These are phyloP conservation scores for Scortechinia acanthostroma DNA, from an alignment of 2,329 filamentous ascomycete species.

Conservation along the genomic window DNA sequence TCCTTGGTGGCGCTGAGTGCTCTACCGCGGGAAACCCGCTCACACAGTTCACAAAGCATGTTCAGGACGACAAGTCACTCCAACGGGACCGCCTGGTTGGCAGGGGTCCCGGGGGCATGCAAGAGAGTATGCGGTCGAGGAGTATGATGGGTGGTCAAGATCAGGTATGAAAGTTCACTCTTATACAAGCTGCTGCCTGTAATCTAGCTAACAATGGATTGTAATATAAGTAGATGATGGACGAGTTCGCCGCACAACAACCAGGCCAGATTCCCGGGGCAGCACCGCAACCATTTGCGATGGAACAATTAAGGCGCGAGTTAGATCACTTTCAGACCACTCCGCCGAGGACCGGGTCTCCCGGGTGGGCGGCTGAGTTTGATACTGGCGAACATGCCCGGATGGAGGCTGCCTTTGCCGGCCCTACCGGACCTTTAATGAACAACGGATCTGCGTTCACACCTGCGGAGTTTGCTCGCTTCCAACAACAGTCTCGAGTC, in stretches of 20 bases:
- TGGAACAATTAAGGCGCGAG: slow-evolving; percentile 16
- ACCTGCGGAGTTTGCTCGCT: slow-evolving; percentile 79
- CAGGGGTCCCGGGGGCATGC: slow-evolving; percentile 60
- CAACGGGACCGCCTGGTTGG: slow-evolving; percentile 84
- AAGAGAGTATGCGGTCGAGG: slow-evolving; percentile 72
- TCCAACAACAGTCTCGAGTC: slow-evolving; percentile 67
- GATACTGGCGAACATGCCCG: slow-evolving; percentile 42
- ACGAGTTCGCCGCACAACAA: slow-evolving; percentile 84
- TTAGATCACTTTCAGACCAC: slow-evolving; percentile 32
- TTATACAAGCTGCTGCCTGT: too few relatives aligned
- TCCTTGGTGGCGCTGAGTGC: slow-evolving; percentile 91
- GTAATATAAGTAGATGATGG: slow-evolving; percentile 73
- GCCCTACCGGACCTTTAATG: slow-evolving; percentile 18
- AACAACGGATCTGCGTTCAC: slow-evolving; percentile 49
- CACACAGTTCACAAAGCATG: slow-evolving; percentile 94
- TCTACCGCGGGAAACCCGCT: slow-evolving; percentile 93
- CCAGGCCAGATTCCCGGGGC: slow-evolving; percentile 46
- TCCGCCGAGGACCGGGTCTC: slow-evolving; percentile 9
- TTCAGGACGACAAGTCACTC: slow-evolving; percentile 89
- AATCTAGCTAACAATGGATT: too few relatives aligned
- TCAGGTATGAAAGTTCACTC: slow-evolving; percentile 57
- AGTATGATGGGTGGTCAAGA: slow-evolving; percentile 67
- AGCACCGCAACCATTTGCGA: slow-evolving; percentile 14
- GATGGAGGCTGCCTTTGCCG: slow-evolving; percentile 66
- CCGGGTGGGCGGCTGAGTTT: slow-evolving; percentile 39